Percentiles rank a stretch among this genome's conserved stretches.
phyloP scores from a whole-genome alignment of 2,329 filamentous ascomycete species.

The Dothistroma pini region DNA sequence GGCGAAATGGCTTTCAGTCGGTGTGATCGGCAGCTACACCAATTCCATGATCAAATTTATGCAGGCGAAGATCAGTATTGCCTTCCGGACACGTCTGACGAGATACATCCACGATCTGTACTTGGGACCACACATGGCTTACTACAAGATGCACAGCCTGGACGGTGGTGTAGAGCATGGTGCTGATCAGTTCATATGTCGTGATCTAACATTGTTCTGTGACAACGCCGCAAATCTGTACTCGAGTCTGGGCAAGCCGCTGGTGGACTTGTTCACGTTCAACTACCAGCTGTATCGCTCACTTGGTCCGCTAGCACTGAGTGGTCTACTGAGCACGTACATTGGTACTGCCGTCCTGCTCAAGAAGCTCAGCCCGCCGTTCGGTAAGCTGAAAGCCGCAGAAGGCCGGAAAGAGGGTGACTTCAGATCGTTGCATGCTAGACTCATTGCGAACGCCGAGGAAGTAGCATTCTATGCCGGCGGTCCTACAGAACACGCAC shows the following conservation, averaged over 20 bases:
- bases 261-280: constrained; percentile 96
- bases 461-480: constrained; percentile 98
- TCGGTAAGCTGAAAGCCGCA: constrained; percentile 93
- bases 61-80: constrained; percentile 96
- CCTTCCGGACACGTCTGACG: constrained; percentile 90
- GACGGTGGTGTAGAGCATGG: constrained; percentile 90
- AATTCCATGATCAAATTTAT: constrained; percentile 99
- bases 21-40: constrained; percentile 90
- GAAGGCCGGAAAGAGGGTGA: constrained; percentile 94
- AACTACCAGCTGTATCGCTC: constrained; percentile 96
- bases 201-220: constrained; percentile 94
- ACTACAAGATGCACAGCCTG: constrained; percentile 90
- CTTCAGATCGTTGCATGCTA: constrained; percentile 84
- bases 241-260: constrained; percentile 93
- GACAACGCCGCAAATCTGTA: constrained; percentile 87
- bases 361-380: constrained; percentile 83
- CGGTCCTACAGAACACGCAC: constrained; percentile 89
- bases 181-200: constrained; percentile 95
- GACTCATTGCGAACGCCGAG: constrained; percentile 93
- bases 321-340: constrained; percentile 85
- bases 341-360: constrained; percentile 89
- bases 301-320: constrained; percentile 80
- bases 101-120: constrained; percentile 97
- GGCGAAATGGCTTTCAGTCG: constrained; percentile 90
- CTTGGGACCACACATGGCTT: constrained; percentile 89